Evolutionary conservation across 2,329 filamentous ascomycete species (phyloP).

Genomic region (Arthrinium puccinioides): DNA sequence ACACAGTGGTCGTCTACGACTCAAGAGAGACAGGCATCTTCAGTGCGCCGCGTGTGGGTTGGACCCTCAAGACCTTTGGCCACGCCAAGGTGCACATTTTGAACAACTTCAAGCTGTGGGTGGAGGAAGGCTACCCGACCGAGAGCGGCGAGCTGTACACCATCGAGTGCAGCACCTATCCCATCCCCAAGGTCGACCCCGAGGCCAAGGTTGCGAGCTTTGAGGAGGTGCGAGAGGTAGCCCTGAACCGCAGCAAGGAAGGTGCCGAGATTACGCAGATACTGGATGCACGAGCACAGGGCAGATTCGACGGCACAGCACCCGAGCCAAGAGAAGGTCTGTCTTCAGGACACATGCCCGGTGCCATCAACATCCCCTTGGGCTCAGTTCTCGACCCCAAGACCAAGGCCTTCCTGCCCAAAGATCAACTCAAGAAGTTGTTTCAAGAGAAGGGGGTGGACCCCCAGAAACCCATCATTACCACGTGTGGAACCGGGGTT

Average conservation of each 20-base stretch:
- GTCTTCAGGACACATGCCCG: slow-evolving; percentile 85
- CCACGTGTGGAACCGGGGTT: slow-evolving; percentile 87
- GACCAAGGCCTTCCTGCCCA: slow-evolving; percentile 72
- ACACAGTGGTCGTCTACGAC: slow-evolving; percentile 92
- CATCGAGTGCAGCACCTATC: slow-evolving; percentile 58
- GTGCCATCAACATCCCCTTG: slow-evolving; percentile 77
- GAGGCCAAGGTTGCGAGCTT: slow-evolving; percentile 66
- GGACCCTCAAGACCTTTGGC: slow-evolving; percentile 88
- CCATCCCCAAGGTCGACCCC: slow-evolving; percentile 51
- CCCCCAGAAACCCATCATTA: slow-evolving; percentile 72
- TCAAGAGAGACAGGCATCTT: slow-evolving; percentile 87
- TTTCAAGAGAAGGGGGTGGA: slow-evolving; percentile 78
- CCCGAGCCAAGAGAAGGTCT: slow-evolving; percentile 83
- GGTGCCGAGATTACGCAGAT: slow-evolving; percentile 79
- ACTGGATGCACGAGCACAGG: slow-evolving; percentile 74
- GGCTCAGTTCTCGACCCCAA: slow-evolving; percentile 71
- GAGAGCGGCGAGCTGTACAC: slow-evolving; percentile 71
- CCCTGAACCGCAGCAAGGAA: slow-evolving; percentile 71
- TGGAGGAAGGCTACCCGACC: slow-evolving; percentile 72
- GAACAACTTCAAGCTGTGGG: slow-evolving; percentile 95
- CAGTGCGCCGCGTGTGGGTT: slow-evolving; percentile 85
- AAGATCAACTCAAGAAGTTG: slow-evolving; percentile 63
- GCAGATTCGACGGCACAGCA: slow-evolving; percentile 74
- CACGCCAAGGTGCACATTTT: slow-evolving; percentile 82
- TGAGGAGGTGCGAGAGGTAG: slow-evolving; percentile 74